These are phyloP conservation scores for Claviceps fusiformis DNA, from an alignment of 2,329 filamentous ascomycete genomes.

Conservation along the genomic window DNA sequence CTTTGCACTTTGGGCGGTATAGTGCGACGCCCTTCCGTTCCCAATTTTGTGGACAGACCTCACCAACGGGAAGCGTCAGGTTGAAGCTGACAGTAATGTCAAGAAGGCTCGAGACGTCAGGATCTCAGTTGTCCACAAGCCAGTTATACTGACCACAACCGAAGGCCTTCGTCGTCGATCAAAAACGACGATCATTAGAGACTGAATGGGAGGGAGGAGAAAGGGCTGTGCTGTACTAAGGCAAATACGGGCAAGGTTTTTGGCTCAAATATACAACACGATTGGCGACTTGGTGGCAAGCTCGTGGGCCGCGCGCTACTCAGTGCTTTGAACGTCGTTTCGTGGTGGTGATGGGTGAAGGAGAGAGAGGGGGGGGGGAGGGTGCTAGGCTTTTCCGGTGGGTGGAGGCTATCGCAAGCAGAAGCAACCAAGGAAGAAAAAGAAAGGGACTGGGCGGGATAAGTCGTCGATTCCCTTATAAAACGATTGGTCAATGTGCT, in stretches of 20 bases:
- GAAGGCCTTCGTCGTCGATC: background rate
- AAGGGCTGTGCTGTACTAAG: background rate
- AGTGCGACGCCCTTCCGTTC: background rate
- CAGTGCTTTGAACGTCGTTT: background rate
- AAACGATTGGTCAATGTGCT: background rate
- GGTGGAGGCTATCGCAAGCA: background rate
- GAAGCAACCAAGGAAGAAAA: conserved; percentile 32
- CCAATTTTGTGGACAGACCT: background rate
- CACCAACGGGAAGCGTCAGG: no score
- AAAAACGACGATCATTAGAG: background rate
- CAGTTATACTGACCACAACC: background rate
- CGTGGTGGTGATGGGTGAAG: background rate
- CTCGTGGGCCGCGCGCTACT: background rate
- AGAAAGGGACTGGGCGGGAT: background rate
- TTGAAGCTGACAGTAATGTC: background rate
- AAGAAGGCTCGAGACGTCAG: background rate
- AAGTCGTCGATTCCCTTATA: background rate
- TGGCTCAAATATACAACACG: background rate
- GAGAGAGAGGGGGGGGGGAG: background rate
- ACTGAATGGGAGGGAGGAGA: background rate
- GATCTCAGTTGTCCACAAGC: background rate
- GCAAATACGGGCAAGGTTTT: background rate
- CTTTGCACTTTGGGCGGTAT: background rate
- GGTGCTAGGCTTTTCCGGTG: background rate
- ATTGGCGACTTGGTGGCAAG: background rate